Evolutionary conservation across 164 flowering plant species (phyloP), one percentile per base, ranked within the genome.

Genomic region (Berberis vulgaris): DNA sequence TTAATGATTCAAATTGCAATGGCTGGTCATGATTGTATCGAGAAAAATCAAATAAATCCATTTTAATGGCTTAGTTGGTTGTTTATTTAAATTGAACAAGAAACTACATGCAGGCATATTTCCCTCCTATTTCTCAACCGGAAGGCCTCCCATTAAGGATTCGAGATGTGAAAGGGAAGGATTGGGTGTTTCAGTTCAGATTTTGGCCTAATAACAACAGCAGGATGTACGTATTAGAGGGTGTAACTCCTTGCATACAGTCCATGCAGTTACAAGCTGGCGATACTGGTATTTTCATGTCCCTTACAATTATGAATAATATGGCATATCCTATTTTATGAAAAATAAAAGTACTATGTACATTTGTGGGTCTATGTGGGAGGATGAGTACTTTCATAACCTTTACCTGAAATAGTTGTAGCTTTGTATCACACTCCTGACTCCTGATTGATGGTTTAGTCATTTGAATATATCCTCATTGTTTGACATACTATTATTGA

Each of bases 151-250:
- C 95, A 40, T 67, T 94, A 49, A 84, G 74, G 77, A 81, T 94
- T 75, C 97, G 87, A 80, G 99, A 94, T 80, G 85, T 79, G 38
- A 94, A 86, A 78, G 97, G 97, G 43, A 94, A 87, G 74, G 97
- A 94, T 55, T 94, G 99, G 99, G 80, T 86, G 50, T 94, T 93
- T 68, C 99, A 91, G 80, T 94, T 94, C 78, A 83, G 97, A 78
- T 94, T 91, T 82, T 94, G 99, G 99, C 99, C 99, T 41, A 94
- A 94, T 69, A 94, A 94, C 74, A 91, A 94, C 73, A 94, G 99
- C 74, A 79, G 99, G 73, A 91, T 94, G 99, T 94, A 94, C 74
- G 99, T 94, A 50, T 82, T 94, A 65, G 99, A 94, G 77, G 99
- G 99, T 59, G 99, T 94, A 52, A 94, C 99, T 58, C 99, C 99